Evolutionary conservation across 371 early-diverging fungal genomes (phyloP), one percentile per base, ranked within the genome.

Genomic region (Mucor sp.): DNA sequence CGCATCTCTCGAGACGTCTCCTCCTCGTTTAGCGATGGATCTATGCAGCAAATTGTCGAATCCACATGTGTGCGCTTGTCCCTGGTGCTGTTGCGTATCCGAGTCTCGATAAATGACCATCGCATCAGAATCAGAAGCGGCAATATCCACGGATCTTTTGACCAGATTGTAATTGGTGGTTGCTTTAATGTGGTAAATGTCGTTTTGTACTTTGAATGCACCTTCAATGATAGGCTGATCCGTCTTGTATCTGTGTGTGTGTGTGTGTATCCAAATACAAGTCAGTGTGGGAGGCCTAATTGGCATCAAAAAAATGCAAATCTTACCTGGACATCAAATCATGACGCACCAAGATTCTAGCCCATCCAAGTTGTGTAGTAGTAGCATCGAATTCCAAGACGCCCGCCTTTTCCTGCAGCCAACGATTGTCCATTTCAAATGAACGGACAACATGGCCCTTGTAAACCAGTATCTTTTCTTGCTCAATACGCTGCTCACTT

Each of bases 61-160:
- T 19, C 74, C 74, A 62, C 74, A 74, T 48, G 48, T 21, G n/a
- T 71, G 66, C 11, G 14, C 27, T 4, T 53, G 9, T 41, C 27
- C 15, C 27, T 23, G 53, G 11, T 25, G 53, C 23, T 53, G 53
- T 15, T 53, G 27, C 19, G 71, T 70, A 71, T 91, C 91, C 0
- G 91, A 89, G 60, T 88, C 87, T 25, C 91, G 86, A 76, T 88
- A 93, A 27, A 92, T 86, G 9, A 92, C 79, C 73, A 89, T 86
- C 25, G 58, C 41, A n/a, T 44, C 70, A 35, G 58, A 19, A n/a
- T 58, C 15, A 8, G 32, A 12, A 0, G 75, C 75, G 4, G 66
- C 53, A 17, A 89, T 86, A 70, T 93, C 94, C 3, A 75, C 82
- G 11, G 75, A 60, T 6, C 84, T 77, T 69, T 87, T 89, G 17